Conservation (phyloP, 2,329 filamentous ascomycete genomes). For the Ophiobolus disseminans region DNA sequence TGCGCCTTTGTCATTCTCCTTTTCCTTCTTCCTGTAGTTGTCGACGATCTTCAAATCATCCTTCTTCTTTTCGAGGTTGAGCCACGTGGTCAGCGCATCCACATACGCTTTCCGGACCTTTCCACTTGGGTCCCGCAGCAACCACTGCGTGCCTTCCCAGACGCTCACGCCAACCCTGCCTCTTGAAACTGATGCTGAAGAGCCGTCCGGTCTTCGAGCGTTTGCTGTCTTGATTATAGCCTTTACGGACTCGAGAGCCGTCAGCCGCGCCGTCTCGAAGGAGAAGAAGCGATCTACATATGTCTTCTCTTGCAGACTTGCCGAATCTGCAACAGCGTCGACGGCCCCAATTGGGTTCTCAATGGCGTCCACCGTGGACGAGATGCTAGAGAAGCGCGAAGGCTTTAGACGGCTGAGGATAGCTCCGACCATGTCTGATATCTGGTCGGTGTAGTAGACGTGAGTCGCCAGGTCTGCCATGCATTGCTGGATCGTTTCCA, state of each 20-base stretch:
- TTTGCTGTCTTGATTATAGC: conserved; percentile 84
- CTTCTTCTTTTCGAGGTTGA: conserved; percentile 77
- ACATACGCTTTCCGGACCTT: conserved; percentile 84
- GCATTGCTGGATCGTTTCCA: conserved; percentile 76
- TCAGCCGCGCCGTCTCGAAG: conserved; percentile 66
- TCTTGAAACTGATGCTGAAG: conserved; percentile 66
- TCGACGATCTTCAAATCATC: conserved; percentile 69
- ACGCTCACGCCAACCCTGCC: conserved; percentile 79
- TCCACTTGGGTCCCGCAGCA: conserved; percentile 79
- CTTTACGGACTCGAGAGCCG: conserved; percentile 79
- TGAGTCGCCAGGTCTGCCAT: conserved; percentile 93
- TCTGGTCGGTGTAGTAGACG: conserved; percentile 95
- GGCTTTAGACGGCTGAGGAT: conserved; percentile 82
- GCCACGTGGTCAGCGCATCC: conserved; percentile 83
- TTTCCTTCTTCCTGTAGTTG: conserved; percentile 54
- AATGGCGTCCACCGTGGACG: conserved; percentile 56
- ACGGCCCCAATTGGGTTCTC: conserved; percentile 59
- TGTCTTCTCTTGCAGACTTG: conserved; percentile 60
- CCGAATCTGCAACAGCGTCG: conserved; percentile 56
- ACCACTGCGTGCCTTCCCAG: conserved; percentile 97
- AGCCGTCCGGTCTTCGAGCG: conserved; percentile 49
- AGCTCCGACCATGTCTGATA: conserved; percentile 88
- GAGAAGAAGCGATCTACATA: conserved; percentile 67
- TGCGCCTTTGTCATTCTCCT: conserved; percentile 53
- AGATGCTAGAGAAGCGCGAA: conserved; percentile 52